Evolutionary conservation across 768 basidiomycete genomes (phyloP).

Genomic region (Mycena maculata): DNA sequence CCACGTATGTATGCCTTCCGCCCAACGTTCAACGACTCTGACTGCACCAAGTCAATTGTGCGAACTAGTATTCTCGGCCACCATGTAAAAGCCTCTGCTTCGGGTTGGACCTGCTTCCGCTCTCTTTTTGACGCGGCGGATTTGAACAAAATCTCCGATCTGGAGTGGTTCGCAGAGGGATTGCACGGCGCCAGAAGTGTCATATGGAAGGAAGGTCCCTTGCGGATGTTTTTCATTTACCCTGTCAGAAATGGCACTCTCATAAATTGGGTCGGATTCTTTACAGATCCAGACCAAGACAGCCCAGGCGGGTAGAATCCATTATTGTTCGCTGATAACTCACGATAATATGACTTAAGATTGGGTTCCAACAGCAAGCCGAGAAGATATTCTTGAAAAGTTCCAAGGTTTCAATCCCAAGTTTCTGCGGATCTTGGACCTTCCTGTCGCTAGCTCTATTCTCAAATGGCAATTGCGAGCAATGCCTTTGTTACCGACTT

Average conservation of each 20-base stretch:
- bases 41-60: conserved; percentile 1
- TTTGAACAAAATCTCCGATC: conserved; percentile 10
- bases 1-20: conserved; percentile 1
- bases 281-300: conserved; percentile 15
- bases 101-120: conserved; percentile 19
- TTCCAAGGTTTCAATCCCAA: conserved; percentile 22
- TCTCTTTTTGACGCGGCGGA: conserved; percentile 11
- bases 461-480: conserved; percentile 25
- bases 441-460: neutral
- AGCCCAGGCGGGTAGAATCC: neutral
- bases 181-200: conserved; percentile 5
- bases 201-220: neutral
- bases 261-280: conserved; percentile 17
- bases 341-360: neutral
- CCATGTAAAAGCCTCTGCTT: neutral
- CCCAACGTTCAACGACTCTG: neutral
- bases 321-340: neutral
- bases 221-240: conserved; percentile 24
- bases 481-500: conserved; percentile 24
- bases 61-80: conserved; percentile 18
- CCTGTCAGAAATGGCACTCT: conserved; percentile 10
- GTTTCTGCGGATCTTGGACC: conserved; percentile 29
- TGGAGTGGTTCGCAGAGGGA: conserved; percentile 22
- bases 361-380: conserved; percentile 13
- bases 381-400: conserved; percentile 1